Percentiles rank a stretch among this genome's conserved stretches.
Evolutionary conservation across 257 asterid genomes (phyloP).

Genomic region (Salvia rosmarinus): DNA sequence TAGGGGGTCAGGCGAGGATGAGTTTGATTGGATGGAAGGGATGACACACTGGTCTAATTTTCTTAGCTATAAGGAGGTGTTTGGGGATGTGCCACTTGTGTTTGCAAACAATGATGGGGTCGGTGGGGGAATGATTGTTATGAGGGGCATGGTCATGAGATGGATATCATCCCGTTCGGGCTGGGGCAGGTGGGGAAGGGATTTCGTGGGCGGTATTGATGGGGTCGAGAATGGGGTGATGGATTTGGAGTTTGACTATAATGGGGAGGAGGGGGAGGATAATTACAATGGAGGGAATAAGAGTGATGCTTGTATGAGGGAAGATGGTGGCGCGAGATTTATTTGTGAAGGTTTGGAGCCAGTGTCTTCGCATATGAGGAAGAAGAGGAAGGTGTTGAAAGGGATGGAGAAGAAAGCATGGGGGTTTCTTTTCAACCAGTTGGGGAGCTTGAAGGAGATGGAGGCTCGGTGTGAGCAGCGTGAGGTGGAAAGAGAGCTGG

Average conservation of each 20-base stretch:
- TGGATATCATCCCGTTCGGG: slow-evolving; percentile 70
- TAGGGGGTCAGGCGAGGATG: slow-evolving; percentile 60
- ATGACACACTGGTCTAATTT: slow-evolving; percentile 84
- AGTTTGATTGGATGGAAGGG: slow-evolving; percentile 99
- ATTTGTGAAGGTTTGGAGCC: slow-evolving; percentile 72
- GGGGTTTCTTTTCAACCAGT: slow-evolving; percentile 67
- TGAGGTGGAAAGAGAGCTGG: slow-evolving; percentile 69
- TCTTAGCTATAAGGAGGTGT: slow-evolving; percentile 82
- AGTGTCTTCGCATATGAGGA: slow-evolving; percentile 52
- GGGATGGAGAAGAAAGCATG: slow-evolving; percentile 73
- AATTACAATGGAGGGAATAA: slow-evolving; percentile 56
- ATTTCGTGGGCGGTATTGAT: slow-evolving; percentile 72
- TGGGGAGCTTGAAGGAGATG: slow-evolving; percentile 68
- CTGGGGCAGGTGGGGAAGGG: slow-evolving; percentile 69
- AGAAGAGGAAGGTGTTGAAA: slow-evolving; percentile 70
- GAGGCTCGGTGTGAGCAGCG: slow-evolving; percentile 76
- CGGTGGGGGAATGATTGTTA: slow-evolving; percentile 71
- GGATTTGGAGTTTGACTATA: slow-evolving; percentile 83
- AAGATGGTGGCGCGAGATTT: slow-evolving; percentile 57
- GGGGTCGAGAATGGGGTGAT: slow-evolving; percentile 80
- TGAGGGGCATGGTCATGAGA: slow-evolving; percentile 61
- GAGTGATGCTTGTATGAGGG: slow-evolving; percentile 56
- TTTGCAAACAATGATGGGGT: slow-evolving; percentile 51
- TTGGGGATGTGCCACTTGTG: slow-evolving; percentile 74
- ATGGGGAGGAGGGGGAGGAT: slow-evolving; percentile 76